These are phyloP conservation scores for Holtermanniella nyarrowii DNA, from an alignment of 768 basidiomycete species.

Conservation along the genomic window DNA sequence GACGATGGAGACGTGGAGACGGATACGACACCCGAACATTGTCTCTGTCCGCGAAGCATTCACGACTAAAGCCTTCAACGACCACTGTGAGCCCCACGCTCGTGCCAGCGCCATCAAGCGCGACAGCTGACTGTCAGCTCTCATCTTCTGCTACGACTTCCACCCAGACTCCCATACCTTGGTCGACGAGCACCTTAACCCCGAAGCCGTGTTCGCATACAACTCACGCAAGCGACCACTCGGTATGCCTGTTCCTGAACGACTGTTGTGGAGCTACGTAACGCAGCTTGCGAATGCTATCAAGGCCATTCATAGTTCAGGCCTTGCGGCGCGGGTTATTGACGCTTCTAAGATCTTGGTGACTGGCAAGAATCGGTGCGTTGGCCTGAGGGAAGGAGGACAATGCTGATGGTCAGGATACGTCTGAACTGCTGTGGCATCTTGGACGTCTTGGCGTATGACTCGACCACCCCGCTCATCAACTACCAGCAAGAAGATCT, in stretches of 20 bases:
- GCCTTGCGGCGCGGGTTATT: slow-evolving; percentile 67
- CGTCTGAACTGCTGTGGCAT: slow-evolving; percentile 80
- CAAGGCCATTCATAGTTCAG: slow-evolving; percentile 70
- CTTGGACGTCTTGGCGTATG: slow-evolving; percentile 72
- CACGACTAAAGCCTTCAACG: slow-evolving; percentile 83
- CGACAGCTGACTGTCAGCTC: slow-evolving; percentile 48
- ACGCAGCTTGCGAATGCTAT: slow-evolving; percentile 81
- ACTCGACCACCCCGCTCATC: slow-evolving; percentile 33
- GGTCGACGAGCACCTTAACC: slow-evolving; percentile 59
- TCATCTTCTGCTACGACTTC: slow-evolving; percentile 84
- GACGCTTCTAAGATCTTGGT: slow-evolving; percentile 80
- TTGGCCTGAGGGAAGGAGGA: neutral
- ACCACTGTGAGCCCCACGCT: slow-evolving; percentile 58
- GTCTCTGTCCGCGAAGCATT: slow-evolving; percentile 81
- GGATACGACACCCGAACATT: slow-evolving; percentile 74
- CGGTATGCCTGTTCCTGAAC: slow-evolving; percentile 55
- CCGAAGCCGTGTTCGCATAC: slow-evolving; percentile 43
- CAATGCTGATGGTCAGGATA: slow-evolving; percentile 46
- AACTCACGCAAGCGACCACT: slow-evolving; percentile 41
- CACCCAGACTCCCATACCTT: slow-evolving; percentile 75
- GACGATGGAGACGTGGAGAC: slow-evolving; percentile 74
- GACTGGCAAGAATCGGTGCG: slow-evolving; percentile 76
- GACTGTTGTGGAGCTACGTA: slow-evolving; percentile 82
- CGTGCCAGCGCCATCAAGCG: neutral
- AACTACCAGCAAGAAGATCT: slow-evolving; percentile 66